Evolutionary conservation across 495 filamentous ascomycete genomes (phyloP), one percentile per base, ranked within the genome.

Genomic region (Aspergillus cristatus): DNA sequence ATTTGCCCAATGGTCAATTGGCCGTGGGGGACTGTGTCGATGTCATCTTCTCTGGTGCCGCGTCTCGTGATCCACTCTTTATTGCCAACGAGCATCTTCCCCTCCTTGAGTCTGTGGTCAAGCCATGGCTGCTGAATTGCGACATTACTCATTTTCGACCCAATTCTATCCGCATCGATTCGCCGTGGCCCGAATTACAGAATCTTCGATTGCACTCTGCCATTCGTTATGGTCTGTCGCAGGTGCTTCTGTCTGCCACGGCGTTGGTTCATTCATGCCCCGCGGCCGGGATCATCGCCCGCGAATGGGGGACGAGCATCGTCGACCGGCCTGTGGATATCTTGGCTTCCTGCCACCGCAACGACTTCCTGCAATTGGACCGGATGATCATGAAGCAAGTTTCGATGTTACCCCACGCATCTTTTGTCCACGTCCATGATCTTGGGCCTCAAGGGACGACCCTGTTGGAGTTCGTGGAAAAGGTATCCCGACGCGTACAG

Each of bases 341-440:
- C 16, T 35, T 43, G n/a, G 34, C 41, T 1, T 43, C 41, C 29
- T 43, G 41, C 29, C 41, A 43, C 32, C 41, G 41, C 12, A 38
- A 34, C 18, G 41, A 43, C 29, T 18, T 26, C 1, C 15, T 43
- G 29, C 41, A 43, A 32, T 16, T 43, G 14, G 41, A 39, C 32
- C 31, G 41, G 4, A 39, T 43, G 41, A 43, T 43, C 14, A 39
- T 43, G 41, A 43, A 43, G 14, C 41, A 15, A 7, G 41, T 38
- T 12, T 14, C 41, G 11, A 28, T 43, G 20, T 22, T 43, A 2
- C 41, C 41, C 2, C 41, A 43, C 14, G 41, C 41, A 8, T 43
- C 41, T 3, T 43, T 43, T 16, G 35, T 43, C 14, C 41, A 43
- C n/a, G 28, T 43, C 3, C 11, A 43, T 24, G 41, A 43, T 10